Evolutionary conservation across 2,329 filamentous ascomycete species (phyloP).

Genomic region (Fusarium sp.): DNA sequence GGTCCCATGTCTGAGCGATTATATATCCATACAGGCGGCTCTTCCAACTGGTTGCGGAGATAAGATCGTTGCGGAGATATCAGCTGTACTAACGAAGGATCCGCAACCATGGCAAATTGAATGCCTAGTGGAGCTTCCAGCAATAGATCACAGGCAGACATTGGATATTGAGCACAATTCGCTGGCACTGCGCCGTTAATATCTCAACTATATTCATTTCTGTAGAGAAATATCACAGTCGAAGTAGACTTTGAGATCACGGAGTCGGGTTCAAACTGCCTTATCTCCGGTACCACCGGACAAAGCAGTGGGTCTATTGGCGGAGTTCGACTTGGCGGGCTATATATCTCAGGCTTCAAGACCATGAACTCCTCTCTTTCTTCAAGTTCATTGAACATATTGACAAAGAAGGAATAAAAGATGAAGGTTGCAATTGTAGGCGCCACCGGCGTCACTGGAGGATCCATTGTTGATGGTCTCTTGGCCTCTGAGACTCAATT

Average conservation of each 20-base stretch:
- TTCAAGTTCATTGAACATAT: no score
- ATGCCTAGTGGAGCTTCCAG: no score
- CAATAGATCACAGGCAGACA: no score
- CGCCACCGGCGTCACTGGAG: slow-evolving; percentile 57
- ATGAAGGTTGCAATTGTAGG: slow-evolving; percentile 50
- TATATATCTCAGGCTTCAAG: background rate
- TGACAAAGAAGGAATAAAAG: background rate
- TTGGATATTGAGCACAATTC: no score
- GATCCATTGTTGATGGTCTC: slow-evolving; percentile 53
- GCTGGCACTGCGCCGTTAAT: no score
- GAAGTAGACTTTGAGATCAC: background rate
- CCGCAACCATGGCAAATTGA: no score
- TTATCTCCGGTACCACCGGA: background rate
- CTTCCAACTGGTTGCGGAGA: no score
- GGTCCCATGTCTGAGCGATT: no score
- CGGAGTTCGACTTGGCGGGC: background rate
- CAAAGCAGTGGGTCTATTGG: background rate
- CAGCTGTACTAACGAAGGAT: no score
- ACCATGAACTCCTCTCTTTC: background rate
- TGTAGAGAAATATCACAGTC: background rate
- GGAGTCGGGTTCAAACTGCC: background rate
- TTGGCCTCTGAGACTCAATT: slow-evolving; percentile 45
- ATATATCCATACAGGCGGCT: no score
- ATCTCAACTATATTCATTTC: background rate
- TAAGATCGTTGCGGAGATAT: no score